Evolutionary conservation across 495 filamentous ascomycete species (phyloP), one percentile per base, ranked within the genome.

Genomic region (Xylaria intraflava): DNA sequence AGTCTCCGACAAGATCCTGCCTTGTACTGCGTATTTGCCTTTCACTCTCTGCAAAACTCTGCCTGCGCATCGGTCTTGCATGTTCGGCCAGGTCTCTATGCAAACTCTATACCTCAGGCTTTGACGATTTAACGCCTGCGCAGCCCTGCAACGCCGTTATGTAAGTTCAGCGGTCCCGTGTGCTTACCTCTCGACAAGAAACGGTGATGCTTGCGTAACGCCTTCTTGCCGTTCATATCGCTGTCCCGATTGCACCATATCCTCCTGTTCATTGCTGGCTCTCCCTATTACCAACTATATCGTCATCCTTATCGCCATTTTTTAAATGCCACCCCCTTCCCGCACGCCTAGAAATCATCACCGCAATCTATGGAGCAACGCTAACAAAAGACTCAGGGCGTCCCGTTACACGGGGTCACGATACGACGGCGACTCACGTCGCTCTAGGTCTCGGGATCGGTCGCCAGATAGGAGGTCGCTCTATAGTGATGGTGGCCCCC

Each of bases 401-500:
- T 76, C 74, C 31, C 66, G 75, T 59, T 77, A 77, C 56, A 50
- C 58, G 19, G 71, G 68, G 39, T 69, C 69, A 48, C 59, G 69
- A 31, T 78, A 76, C 56, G 74, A 76, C 51, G 64, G 66, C 57
- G 74, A 75, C 31, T 62, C 64, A 26, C 71, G 73, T 23, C 75
- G 75, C 54, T 78, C 75, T 24, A 75, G 78, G 42, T 75, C 78
- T 40, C 69, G 82, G 55, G 82, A 85, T 49, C 70, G 81, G 40
- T 85, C 83, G 1, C 82, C 82, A 14, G 83, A 85, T 53, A 59
- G 80, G 16, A 61, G 53, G 16, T 70, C 69, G 2, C 65, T 77
- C 36, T 80, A 78, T 52, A 69, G 71, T 46, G 76, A 78, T 42
- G 67, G 69, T 19, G 73, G 75, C 46, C 72, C 73, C 19, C 64